phyloP scores from a whole-genome alignment of 140 eudicot species.

The Senecio squalidus region DNA sequence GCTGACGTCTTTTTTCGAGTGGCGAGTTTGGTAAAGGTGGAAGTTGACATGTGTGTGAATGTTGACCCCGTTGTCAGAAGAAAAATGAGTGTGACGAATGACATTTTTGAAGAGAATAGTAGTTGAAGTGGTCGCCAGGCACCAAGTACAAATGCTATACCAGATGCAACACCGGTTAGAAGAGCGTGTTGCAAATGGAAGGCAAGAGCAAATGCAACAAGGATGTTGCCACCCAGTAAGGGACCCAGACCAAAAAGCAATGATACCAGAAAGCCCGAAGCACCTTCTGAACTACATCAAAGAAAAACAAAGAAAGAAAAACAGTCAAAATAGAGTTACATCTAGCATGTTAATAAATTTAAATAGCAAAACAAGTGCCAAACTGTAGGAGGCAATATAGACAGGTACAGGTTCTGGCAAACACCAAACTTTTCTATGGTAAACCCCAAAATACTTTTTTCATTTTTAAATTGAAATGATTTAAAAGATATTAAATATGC shows the following conservation, averaged over 20 bases:
- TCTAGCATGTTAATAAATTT: neutral
- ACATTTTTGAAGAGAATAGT: conserved; percentile 63
- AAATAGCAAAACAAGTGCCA: neutral
- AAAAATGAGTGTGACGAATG: conserved; percentile 39
- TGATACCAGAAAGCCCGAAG: conserved; percentile 86
- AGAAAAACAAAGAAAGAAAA: too few species aligned
- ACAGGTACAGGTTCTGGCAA: too few species aligned
- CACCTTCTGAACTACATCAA: conserved; percentile 72
- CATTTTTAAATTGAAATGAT: too few species aligned
- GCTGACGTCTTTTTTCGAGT: conserved; percentile 57
- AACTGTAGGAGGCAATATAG: too few species aligned
- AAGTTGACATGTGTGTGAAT: conserved; percentile 43
- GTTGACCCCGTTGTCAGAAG: conserved; percentile 55
- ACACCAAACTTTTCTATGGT: too few species aligned
- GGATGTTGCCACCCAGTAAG: conserved; percentile 74
- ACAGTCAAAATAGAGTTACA: conserved; percentile 5
- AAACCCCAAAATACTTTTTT: too few species aligned
- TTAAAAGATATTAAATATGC: too few species aligned
- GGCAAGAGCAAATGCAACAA: conserved; percentile 70
- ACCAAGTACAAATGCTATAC: conserved; percentile 79
- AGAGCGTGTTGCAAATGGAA: conserved; percentile 74
- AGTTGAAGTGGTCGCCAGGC: conserved; percentile 86
- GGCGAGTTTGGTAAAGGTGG: conserved; percentile 37
- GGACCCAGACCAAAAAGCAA: conserved; percentile 96
- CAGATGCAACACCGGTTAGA: conserved; percentile 80